Evolutionary conservation across 2,329 filamentous ascomycete genomes (phyloP), one percentile per base, ranked within the genome.

Genomic region (Aurifilum marmelostoma): DNA sequence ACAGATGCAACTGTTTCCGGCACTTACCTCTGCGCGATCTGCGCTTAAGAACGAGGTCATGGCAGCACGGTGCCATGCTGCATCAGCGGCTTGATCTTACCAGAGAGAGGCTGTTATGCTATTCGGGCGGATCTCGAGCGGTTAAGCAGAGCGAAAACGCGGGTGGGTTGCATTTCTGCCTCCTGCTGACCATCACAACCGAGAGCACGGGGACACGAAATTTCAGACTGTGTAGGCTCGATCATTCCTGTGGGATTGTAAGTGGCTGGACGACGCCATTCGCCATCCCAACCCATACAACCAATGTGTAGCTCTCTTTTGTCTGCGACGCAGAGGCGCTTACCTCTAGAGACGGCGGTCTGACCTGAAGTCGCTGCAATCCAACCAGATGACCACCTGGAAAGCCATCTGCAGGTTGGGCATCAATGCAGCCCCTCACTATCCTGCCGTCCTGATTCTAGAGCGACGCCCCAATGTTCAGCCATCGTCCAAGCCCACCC

Each of bases 351-450:
- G 50, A 24, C 50, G 50, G 50, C 50, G 24, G 24, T 54, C 50
- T 54, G 50, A 24, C 47, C 21, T 32, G 58, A 21, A 29, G 34
- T 16, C 1, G n/a, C 27, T n/a, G 8, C n/a, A n/a, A n/a, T 24
- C 41, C 47, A 52, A 24, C n/a, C 47, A 52, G 18, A 21, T 47
- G 41, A 54, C n/a, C n/a, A 54, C 4, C n/a, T 54, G 6, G 50
- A 27, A 62, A 62, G 2, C 37, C 37, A 24, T 62, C 39, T 62
- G 37, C n/a, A 41, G 59, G 21, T 62, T 41, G 59, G 59, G 59
- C 59, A 62, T 47, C 34, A 62, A 62, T 27, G 24, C 41, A n/a
- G 37, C 59, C 39, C n/a, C 59, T 27, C 14, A 18, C 34, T 12
- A 27, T 41, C 11, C 59, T 34, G 37, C 4, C 12, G 29, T 24